These are phyloP conservation scores for Monosporascus sp. DNA, from an alignment of 2,329 filamentous ascomycete genomes.

Conservation along the genomic window DNA sequence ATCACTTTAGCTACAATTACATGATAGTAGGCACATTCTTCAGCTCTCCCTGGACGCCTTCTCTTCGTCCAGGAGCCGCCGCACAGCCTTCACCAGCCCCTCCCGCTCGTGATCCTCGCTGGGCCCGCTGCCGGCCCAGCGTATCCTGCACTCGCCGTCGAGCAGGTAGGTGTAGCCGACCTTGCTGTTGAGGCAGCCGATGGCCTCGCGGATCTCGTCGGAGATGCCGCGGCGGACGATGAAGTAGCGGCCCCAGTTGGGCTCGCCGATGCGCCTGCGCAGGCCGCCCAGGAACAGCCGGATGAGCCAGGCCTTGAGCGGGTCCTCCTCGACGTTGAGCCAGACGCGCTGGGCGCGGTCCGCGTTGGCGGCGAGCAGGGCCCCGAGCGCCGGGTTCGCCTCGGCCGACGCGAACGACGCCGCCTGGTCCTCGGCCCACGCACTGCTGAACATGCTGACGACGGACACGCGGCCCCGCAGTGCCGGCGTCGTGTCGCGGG, in stretches of 20 bases:
- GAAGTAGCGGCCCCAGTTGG: constrained; percentile 57
- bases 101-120: constrained; percentile 61
- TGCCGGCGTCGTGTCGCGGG: constrained; percentile 67
- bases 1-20: constrained; percentile 12
- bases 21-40: constrained; percentile 6
- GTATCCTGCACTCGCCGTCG: constrained; percentile 79
- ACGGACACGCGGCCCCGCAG: constrained; percentile 70
- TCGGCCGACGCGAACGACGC: constrained; percentile 61
- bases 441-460: constrained; percentile 73
- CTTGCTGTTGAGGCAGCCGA: constrained; percentile 76
- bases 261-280: constrained; percentile 41
- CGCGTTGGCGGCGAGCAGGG: constrained; percentile 48
- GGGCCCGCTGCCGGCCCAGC: constrained; percentile 83
- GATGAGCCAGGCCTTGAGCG: constrained; percentile 56
- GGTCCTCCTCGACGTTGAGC: constrained; percentile 83
- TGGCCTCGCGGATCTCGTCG: constrained; percentile 55
- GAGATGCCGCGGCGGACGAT: constrained; percentile 53
- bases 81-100: constrained; percentile 59
- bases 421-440: constrained; percentile 81
- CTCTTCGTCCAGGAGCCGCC: constrained; percentile 56
- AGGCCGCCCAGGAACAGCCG: constrained; percentile 50
- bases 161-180: constrained; percentile 93
- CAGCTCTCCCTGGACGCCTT: constrained; percentile 24
- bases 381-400: constrained; percentile 64
- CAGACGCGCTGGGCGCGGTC: constrained; percentile 69